Evolutionary conservation across 495 filamentous ascomycete genomes (phyloP).

Genomic region (Aspergillus bertholletiae): DNA sequence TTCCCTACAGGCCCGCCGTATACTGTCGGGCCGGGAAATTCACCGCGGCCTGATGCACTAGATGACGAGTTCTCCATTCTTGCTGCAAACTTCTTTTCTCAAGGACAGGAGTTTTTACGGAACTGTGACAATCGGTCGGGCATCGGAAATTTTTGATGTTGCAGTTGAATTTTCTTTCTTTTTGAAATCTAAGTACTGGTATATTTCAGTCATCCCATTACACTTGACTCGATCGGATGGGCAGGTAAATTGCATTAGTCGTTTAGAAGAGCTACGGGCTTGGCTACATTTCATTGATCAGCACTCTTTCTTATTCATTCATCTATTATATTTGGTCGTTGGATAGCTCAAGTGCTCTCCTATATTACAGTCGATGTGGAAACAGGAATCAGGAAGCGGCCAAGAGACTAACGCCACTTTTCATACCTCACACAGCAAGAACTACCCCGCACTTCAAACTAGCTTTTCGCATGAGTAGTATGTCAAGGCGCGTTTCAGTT

Average conservation of each 20-base stretch:
- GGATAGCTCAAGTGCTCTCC: no score
- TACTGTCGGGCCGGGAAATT: slow-evolving; percentile 16
- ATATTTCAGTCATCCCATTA: not conserved
- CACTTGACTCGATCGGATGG: not conserved
- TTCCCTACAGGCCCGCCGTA: slow-evolving; percentile 20
- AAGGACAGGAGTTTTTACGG: slow-evolving; percentile 42
- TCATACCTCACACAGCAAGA: no score
- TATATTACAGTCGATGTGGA: no score
- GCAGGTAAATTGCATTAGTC: not conserved
- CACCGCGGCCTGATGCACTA: slow-evolving; percentile 28
- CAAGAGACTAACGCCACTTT: no score
- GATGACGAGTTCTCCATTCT: slow-evolving; percentile 48
- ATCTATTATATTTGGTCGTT: not conserved
- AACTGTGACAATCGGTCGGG: slow-evolving; percentile 36
- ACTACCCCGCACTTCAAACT: no score
- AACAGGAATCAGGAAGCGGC: no score
- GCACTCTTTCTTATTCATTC: not conserved
- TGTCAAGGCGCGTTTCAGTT: not conserved
- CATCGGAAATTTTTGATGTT: slow-evolving; percentile 34
- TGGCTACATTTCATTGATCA: not conserved
- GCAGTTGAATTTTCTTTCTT: not conserved
- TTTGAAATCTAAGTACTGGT: not conserved
- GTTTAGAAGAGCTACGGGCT: not conserved
- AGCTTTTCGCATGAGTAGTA: not conserved
- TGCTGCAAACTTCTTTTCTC: slow-evolving; percentile 47